Conservation (phyloP, 257 asterid genomes). For the Coffea canephora region DNA sequence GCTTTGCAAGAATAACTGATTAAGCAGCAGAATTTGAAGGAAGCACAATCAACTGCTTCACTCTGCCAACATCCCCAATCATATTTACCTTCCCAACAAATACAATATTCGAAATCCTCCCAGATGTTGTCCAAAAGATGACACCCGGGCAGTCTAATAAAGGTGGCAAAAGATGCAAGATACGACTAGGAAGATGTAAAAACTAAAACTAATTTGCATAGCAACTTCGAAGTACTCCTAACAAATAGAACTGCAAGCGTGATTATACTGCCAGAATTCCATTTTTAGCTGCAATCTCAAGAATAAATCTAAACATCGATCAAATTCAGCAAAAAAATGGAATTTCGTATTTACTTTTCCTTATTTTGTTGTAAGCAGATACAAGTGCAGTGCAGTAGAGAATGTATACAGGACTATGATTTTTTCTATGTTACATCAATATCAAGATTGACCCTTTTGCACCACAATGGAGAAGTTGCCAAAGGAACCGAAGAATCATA, state of each 20-base stretch:
- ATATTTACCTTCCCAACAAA: background rate
- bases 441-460: slow-evolving; percentile 18
- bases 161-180: background rate
- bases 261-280: background rate
- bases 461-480: slow-evolving; percentile 80
- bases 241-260: background rate
- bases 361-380: slow-evolving; percentile 1
- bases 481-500: slow-evolving; percentile 44
- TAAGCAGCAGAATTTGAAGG: background rate
- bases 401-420: background rate
- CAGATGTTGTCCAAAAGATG: background rate
- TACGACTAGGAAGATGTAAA: background rate
- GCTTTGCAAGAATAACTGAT: background rate
- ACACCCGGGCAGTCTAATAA: background rate
- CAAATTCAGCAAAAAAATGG: background rate
- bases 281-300: background rate
- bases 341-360: slow-evolving; percentile 6
- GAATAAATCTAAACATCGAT: background rate
- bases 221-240: background rate
- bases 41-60: no score
- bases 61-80: background rate
- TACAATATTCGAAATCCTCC: background rate
- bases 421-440: slow-evolving; percentile 16
- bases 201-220: background rate
- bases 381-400: background rate